Base-by-base conservation (phyloP, 2,329 filamentous ascomycete genomes). In the Ophiostoma sp. region DNA sequence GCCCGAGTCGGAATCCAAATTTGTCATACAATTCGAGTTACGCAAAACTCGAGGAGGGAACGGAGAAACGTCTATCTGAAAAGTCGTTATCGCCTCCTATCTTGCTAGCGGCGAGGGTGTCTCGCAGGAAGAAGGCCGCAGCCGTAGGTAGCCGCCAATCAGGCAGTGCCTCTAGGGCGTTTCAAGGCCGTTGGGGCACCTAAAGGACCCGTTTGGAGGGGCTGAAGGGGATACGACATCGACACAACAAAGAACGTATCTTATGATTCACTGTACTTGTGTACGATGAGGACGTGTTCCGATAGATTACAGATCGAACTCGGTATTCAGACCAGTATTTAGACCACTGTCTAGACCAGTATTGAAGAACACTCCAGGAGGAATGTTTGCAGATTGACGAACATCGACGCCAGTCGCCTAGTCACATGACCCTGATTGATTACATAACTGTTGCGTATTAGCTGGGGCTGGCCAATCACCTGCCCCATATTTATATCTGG, bases 81-180 rank as follows among this genome's bases (percentile, higher is more conserved):
- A 55, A 63, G 47, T 64, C 63, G 8, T 64, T 64, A 64, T 64
- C 63, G 63, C 63, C 63, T 45, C 60, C 60, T 42, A 63, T 42
- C 58, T 4, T 16, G 58, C 58, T 14, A 41, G 27, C 27, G 27
- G 27, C 16, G 55, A 14, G 27, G 27, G 5, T 38, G 18, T 11
- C 52, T 18, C 16, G 5, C 5, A 38, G 9, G 0, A 36, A 38
- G 9, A 38, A 62, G 58, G 36, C 45, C 45, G 27, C n/a, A 14
- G 4, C 45, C 45, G 45, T 47, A 16, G 45, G 12, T 47, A 47
- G 45, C 45, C 45, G 45, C 45, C 14, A 16, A 47, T 47, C 45
- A 47, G 14, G 45, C n/a, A 47, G 45, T 8, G 42, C 2, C 42
- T 49, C 3, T 16, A 49, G 45, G 45, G 45, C n/a, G 49, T 52